Conservation (phyloP, 208 protist species). For the Pavlovales sp. region DNA sequence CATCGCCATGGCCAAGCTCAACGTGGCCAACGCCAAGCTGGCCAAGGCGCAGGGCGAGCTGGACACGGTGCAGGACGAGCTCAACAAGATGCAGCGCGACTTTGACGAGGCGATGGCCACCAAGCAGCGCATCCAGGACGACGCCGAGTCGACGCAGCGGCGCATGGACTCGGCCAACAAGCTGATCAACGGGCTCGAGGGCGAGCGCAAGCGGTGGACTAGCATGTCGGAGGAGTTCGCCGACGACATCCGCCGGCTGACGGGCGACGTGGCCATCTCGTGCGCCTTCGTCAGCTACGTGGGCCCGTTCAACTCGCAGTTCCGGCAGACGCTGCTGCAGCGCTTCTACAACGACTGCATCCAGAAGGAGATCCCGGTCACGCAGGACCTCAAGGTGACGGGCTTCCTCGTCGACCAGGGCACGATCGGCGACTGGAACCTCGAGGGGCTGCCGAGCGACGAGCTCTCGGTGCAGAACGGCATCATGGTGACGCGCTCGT, state of each 20-base stretch:
- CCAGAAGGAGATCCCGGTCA: constrained; percentile 62
- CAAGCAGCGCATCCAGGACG: constrained; percentile 91
- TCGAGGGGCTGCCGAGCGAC: constrained; percentile 95
- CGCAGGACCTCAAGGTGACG: constrained; percentile 80
- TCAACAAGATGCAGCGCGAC: constrained; percentile 82
- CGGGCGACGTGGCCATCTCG: constrained; percentile 93
- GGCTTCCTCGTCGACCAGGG: constrained; percentile 92
- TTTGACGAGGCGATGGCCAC: constrained; percentile 85
- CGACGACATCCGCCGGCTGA: constrained; percentile 82
- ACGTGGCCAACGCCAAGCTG: constrained; percentile 85
- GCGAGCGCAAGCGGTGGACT: constrained; percentile 92
- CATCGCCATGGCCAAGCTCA: constrained; percentile 65
- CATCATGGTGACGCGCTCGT: constrained; percentile 91
- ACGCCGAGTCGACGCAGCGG: constrained; percentile 85
- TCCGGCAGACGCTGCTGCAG: constrained; percentile 76
- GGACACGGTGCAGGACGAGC: constrained; percentile 81
- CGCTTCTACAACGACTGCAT: constrained; percentile 62
- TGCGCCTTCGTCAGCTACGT: constrained; percentile 96
- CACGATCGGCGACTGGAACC: constrained; percentile 91
- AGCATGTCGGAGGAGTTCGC: constrained; percentile 91
- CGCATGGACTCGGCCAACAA: constrained; percentile 91
- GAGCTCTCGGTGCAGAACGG: constrained; percentile 98
- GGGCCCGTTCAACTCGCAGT: constrained; percentile 96
- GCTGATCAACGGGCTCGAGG: constrained; percentile 91
- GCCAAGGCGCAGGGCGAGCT: constrained; percentile 87